Conservation (phyloP, 495 filamentous ascomycete genomes). For the Cercophora newfieldiana region DNA sequence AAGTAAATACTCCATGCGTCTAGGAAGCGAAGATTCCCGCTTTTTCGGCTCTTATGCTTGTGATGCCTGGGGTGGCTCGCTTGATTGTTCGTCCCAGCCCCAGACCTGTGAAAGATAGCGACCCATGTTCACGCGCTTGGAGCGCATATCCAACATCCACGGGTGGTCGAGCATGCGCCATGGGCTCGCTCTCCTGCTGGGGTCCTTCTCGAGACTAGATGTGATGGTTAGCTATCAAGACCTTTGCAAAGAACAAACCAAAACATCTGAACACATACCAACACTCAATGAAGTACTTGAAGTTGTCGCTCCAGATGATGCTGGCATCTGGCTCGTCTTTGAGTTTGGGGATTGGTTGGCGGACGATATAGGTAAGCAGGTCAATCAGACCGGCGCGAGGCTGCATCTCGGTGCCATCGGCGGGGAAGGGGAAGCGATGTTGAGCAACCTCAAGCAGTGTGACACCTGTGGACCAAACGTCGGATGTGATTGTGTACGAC, state of each 20-base stretch:
- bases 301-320: slow-evolving; percentile 91
- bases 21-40: background rate
- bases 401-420: slow-evolving; percentile 89
- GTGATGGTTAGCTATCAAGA: slow-evolving; percentile 8
- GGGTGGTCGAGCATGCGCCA: slow-evolving; percentile 99
- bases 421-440: slow-evolving; percentile 96
- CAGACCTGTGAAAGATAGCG: slow-evolving; percentile 90
- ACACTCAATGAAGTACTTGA: slow-evolving; percentile 99
- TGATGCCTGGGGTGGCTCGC: background rate
- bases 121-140: slow-evolving; percentile 95
- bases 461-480: slow-evolving; percentile 96
- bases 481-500: slow-evolving; percentile 96
- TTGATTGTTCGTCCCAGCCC: slow-evolving; percentile 71
- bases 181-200: slow-evolving; percentile 78
- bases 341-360: slow-evolving; percentile 91
- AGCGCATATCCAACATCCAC: slow-evolving; percentile 94
- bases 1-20: background rate
- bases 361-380: slow-evolving; percentile 93
- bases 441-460: slow-evolving; percentile 96
- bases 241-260: background rate
- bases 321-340: slow-evolving; percentile 84
- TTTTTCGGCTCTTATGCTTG: background rate
- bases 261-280: slow-evolving; percentile 68
- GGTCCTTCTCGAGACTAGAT: slow-evolving; percentile 88
- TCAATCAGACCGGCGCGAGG: slow-evolving; percentile 87